Evolutionary conservation across 805 yeast species (phyloP).

Genomic region (Suhomyces vadensis): DNA sequence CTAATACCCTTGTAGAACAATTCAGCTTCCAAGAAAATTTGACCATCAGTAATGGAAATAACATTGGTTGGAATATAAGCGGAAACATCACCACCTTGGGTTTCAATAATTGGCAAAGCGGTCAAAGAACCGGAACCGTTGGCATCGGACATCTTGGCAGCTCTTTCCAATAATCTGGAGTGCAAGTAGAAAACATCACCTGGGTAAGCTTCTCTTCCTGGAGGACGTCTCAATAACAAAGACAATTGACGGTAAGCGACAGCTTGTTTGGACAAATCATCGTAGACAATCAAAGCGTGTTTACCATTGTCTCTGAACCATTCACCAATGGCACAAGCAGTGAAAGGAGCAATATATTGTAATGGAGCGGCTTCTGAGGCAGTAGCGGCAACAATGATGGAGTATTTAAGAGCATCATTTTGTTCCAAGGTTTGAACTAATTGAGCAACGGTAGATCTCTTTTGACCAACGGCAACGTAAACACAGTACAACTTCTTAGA

Average conservation of each 20-base stretch:
- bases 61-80: constrained; percentile 98
- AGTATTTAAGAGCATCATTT: constrained; percentile 95
- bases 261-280: constrained; percentile 98
- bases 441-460: constrained; percentile 99
- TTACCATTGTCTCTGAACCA: constrained; percentile 99
- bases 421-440: constrained; percentile 98
- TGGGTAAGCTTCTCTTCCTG: constrained; percentile 96
- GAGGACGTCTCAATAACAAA: constrained; percentile 94
- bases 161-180: constrained; percentile 94
- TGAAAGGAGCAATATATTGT: constrained; percentile 99
- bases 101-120: constrained; percentile 94
- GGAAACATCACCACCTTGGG: constrained; percentile 99
- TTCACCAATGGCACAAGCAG: constrained; percentile 99
- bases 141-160: constrained; percentile 92
- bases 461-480: constrained; percentile 99
- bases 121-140: constrained; percentile 93
- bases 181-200: constrained; percentile 97
- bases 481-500: constrained; percentile 98
- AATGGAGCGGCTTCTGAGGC: constrained; percentile 99
- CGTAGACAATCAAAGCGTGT: constrained; percentile 96
- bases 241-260: constrained; percentile 99
- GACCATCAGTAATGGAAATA: constrained; percentile 96
- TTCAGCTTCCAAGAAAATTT: constrained; percentile 98
- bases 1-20: constrained; percentile 99
- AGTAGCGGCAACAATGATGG: constrained; percentile 98